Percentiles rank a stretch among this genome's conserved stretches.
Evolutionary conservation across 2,329 filamentous ascomycete species (phyloP).

Genomic region (Cladosporium sp.): DNA sequence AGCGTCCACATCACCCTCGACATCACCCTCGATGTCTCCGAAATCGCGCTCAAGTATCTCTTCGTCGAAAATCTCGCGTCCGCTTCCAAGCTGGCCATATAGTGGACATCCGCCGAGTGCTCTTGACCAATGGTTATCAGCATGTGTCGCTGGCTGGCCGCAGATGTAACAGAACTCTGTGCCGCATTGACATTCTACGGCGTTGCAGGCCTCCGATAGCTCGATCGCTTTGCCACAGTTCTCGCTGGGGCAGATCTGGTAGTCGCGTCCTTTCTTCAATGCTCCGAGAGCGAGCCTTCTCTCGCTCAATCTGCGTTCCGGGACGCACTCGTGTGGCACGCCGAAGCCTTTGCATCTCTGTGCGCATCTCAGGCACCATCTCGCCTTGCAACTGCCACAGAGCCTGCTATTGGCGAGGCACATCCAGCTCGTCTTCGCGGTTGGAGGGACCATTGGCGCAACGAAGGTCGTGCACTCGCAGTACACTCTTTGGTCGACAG

Average conservation of each 20-base stretch:
- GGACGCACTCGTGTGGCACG: neutral
- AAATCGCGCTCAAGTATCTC: neutral
- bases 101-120: neutral
- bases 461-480: neutral
- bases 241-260: neutral
- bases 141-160: neutral
- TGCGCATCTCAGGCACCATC: neutral
- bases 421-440: neutral
- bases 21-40: neutral
- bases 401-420: neutral
- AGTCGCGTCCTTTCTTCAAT: neutral
- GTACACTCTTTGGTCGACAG: neutral
- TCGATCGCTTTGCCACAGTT: neutral
- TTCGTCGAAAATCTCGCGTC: neutral
- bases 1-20: neutral
- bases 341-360: neutral
- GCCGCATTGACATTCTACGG: neutral
- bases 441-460: neutral
- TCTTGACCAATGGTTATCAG: neutral
- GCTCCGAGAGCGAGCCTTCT: neutral
- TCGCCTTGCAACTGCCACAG: neutral
- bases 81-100: neutral
- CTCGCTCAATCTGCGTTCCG: neutral
- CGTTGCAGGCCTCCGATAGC: neutral
- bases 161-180: constrained; percentile 9